Evolutionary conservation across 495 filamentous ascomycete genomes (phyloP).

Genomic region (Acidomyces sp.): DNA sequence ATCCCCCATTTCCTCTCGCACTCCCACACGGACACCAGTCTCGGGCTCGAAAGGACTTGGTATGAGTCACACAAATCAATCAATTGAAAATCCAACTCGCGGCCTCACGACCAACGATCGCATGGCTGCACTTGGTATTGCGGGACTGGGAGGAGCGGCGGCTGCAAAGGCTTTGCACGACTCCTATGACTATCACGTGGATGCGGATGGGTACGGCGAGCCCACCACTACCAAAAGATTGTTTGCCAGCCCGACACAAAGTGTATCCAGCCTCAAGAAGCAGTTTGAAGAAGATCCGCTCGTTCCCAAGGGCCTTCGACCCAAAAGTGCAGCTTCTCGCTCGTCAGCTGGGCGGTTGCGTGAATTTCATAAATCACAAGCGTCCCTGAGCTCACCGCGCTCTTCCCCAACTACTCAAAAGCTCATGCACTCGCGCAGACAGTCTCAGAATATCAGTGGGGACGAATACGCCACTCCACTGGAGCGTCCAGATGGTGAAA

Average conservation of each 20-base stretch:
- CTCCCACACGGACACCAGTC: conserved; percentile 36
- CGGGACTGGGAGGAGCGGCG: conserved; percentile 27
- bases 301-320: conserved; percentile 19
- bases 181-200: conserved; percentile 19
- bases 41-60: conserved; percentile 36
- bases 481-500: conserved; percentile 27
- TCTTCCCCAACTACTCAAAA: conserved; percentile 25
- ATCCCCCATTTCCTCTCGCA: conserved; percentile 36
- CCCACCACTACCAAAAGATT: conserved; percentile 34
- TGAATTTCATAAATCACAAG: conserved; percentile 3
- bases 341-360: conserved; percentile 18
- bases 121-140: conserved; percentile 27
- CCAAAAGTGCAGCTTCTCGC: conserved; percentile 17
- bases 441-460: conserved; percentile 9
- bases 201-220: conserved; percentile 28
- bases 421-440: conserved; percentile 9
- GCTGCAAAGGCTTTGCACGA: conserved; percentile 22
- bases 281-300: conserved; percentile 34
- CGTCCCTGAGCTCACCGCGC: conserved; percentile 17
- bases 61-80: conserved; percentile 47
- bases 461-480: conserved; percentile 30
- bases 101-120: conserved; percentile 34
- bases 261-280: conserved; percentile 59
- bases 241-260: conserved; percentile 73
- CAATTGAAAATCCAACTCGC: conserved; percentile 32